Evolutionary conservation across 2,329 filamentous ascomycete species (phyloP).

Genomic region (Botryotinia globosa): DNA sequence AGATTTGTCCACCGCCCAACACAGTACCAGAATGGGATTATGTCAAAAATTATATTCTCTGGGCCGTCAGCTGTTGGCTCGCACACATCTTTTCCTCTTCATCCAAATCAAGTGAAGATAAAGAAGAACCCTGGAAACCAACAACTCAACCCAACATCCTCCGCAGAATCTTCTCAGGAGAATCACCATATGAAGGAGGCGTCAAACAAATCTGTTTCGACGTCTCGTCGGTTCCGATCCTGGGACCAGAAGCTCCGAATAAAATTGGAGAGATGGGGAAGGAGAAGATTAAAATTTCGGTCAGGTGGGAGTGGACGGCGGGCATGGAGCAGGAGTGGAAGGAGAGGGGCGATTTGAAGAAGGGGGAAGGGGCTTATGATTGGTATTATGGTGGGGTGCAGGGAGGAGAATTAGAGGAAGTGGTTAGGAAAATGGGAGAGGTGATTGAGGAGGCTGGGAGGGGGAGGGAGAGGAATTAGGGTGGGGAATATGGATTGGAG

Average conservation of each 20-base stretch:
- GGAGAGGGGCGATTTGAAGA: constrained; percentile 10
- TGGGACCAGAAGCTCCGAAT: background rate
- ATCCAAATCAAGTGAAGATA: background rate
- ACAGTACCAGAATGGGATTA: background rate
- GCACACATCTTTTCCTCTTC: background rate
- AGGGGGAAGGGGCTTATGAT: constrained; percentile 30
- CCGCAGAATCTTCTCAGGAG: background rate
- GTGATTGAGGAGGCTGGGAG: constrained; percentile 31
- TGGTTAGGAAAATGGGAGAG: constrained; percentile 29
- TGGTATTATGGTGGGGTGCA: constrained; percentile 27
- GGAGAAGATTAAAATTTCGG: background rate
- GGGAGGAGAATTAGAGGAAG: constrained; percentile 25
- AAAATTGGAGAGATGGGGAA: background rate
- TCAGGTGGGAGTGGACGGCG: constrained; percentile 14
- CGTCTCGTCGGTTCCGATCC: background rate
- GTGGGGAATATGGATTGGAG: no score
- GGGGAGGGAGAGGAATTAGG: background rate
- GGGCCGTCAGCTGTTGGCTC: constrained; percentile 9
- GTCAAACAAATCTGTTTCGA: constrained; percentile 18
- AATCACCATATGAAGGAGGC: background rate
- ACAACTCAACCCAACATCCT: constrained; percentile 12
- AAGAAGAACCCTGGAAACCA: background rate
- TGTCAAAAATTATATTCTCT: constrained; percentile 11
- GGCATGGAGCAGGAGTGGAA: constrained; percentile 20
- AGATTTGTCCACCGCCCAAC: constrained; percentile 12